Evolutionary conservation across 2,329 filamentous ascomycete genomes (phyloP), one percentile per base, ranked within the genome.

Genomic region (Coniochaeta sp.): DNA sequence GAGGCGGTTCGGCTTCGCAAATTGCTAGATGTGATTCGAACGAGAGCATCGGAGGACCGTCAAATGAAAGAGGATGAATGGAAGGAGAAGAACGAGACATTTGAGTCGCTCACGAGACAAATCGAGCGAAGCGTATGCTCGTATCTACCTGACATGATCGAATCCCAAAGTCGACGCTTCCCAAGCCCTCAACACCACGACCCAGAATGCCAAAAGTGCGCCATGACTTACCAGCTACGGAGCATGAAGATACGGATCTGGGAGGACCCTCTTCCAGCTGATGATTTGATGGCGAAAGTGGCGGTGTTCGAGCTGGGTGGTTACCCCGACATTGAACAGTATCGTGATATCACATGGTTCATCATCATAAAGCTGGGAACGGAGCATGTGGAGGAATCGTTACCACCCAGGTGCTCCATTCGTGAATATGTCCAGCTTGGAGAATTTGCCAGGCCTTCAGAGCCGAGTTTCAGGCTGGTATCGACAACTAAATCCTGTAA

Each of bases 291-390:
- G 16, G 68, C 70, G 0, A 74, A 74, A 38, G 69, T 69, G 4
- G 70, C 74, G 0, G 63, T 79, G 0, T 79, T 79, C 32, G 78
- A 81, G 61, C 69, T 80, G 0, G 60, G 62, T 1, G 72, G 72
- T 14, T 77, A 76, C 0, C 57, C 62, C 6, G 62, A 62, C 0
- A 69, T 79, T 28, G 65, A 71, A 0, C 62, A 64, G 0, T 80
- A 80, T 61, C 71, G 78, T 14, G 73, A 77, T 61, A 66, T 67
- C 0, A 79, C 77, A 0, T 80, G 75, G 77, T 62, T 61, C 1
- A 64, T 79, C 3, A 63, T 76, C 1, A 65, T 64, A 0, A 59
- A 60, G 0, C 58, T 78, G 2, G 73, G 71, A 6, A 55, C 52
- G n/a, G 52, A 55, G 28, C 19, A 3, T 9, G 14, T 56, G 3